These are phyloP conservation scores for Nothopassalora personata DNA, from an alignment of 2,329 filamentous ascomycete genomes.

Conservation along the genomic window DNA sequence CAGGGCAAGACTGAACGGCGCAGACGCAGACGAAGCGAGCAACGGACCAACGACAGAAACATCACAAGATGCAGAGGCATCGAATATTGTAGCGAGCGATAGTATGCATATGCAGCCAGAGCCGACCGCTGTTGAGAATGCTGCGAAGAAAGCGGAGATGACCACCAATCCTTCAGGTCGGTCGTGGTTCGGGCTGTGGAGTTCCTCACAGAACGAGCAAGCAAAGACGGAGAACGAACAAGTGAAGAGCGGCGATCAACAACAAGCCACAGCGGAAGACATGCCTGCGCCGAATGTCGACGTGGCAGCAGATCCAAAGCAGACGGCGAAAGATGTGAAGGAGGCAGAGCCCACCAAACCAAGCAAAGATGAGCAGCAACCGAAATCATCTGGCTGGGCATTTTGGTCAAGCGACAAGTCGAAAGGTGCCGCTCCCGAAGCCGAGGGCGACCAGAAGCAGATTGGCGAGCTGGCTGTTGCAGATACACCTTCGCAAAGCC, in stretches of 20 bases:
- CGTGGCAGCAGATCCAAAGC: constrained; percentile 8
- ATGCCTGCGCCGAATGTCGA: constrained; percentile 21
- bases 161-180: constrained; percentile 19
- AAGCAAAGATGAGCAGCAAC: constrained; percentile 17
- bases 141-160: constrained; percentile 21
- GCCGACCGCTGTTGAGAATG: neutral
- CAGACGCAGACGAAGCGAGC: constrained; percentile 34
- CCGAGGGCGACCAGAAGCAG: constrained; percentile 53
- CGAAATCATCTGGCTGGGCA: constrained; percentile 63
- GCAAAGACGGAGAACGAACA: constrained; percentile 23
- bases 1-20: constrained; percentile 24
- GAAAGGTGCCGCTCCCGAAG: constrained; percentile 45
- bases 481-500: constrained; percentile 46
- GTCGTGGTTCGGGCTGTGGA: constrained; percentile 50
- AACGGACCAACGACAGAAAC: constrained; percentile 39
- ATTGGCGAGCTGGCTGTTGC: constrained; percentile 48
- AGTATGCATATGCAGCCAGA: neutral
- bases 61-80: constrained; percentile 12
- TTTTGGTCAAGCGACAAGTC: constrained; percentile 66
- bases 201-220: constrained; percentile 41
- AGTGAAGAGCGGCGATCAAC: constrained; percentile 17
- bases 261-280: constrained; percentile 4
- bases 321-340: constrained; percentile 5
- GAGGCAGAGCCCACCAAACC: constrained; percentile 1
- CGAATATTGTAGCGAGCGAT: neutral